These are phyloP conservation scores for Myxozyma geophila DNA, from an alignment of 805 yeast genomes.

Conservation along the genomic window DNA sequence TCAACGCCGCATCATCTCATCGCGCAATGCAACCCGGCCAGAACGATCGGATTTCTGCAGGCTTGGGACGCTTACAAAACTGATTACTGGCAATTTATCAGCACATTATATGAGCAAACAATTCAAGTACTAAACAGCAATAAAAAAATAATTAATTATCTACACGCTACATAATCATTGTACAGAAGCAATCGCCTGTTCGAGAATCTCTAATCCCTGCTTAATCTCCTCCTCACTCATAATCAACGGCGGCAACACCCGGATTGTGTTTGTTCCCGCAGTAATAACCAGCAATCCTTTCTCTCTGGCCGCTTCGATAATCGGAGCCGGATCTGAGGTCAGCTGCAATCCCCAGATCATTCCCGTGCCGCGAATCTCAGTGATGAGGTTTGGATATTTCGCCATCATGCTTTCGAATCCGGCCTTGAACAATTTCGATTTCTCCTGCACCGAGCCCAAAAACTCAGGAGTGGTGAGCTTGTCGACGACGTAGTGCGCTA, in stretches of 20 bases:
- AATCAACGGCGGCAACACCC: constrained; percentile 91
- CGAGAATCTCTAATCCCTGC: constrained; percentile 66
- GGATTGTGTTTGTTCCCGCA: constrained; percentile 88
- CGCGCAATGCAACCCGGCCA: not conserved
- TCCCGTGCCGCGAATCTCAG: constrained; percentile 85
- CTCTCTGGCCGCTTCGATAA: constrained; percentile 74
- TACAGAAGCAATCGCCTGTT: constrained; percentile 1
- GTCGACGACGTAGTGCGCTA: constrained; percentile 76
- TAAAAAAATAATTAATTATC: too few species aligned
- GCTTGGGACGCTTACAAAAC: not conserved
- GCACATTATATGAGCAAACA: too few species aligned
- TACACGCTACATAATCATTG: not conserved
- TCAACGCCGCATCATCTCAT: not conserved
- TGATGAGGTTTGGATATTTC: constrained; percentile 63
- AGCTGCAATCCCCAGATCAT: constrained; percentile 84
- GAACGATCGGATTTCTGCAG: not conserved
- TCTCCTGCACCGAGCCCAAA: constrained; percentile 60
- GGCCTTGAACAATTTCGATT: constrained; percentile 60
- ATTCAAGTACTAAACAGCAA: not conserved
- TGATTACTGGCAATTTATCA: too few species aligned
- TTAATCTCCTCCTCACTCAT: constrained; percentile 70
- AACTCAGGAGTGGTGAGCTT: constrained; percentile 66
- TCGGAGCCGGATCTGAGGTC: constrained; percentile 59
- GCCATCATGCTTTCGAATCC: constrained; percentile 49
- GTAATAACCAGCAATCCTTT: constrained; percentile 83